Percentiles rank a stretch among this genome's conserved stretches.
Evolutionary conservation across 2,329 filamentous ascomycete species (phyloP).

Genomic region (Aspergillus sp.): DNA sequence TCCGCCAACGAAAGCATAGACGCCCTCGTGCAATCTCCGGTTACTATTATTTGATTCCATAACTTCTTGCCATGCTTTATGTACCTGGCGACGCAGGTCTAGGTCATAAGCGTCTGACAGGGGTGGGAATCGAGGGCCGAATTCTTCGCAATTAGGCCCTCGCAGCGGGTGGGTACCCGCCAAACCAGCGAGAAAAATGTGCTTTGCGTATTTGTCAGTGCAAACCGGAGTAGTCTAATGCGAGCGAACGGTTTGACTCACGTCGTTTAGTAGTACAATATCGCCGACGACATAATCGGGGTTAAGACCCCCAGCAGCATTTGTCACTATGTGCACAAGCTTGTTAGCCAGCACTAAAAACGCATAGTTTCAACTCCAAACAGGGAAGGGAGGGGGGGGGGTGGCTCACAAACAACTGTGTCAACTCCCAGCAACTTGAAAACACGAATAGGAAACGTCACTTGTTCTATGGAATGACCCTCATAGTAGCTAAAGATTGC

Average conservation of each 20-base stretch:
- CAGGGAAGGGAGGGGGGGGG: not conserved
- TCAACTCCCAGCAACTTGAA: conserved; percentile 63
- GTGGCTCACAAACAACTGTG: conserved; percentile 54
- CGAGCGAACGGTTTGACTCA: conserved; percentile 31
- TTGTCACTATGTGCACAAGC: conserved; percentile 54
- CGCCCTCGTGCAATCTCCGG: conserved; percentile 61
- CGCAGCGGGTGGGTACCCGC: conserved; percentile 62
- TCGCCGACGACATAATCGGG: conserved; percentile 64
- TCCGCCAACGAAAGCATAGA: conserved; percentile 65
- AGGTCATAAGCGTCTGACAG: conserved; percentile 68
- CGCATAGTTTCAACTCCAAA: not conserved
- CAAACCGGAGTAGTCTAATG: not conserved
- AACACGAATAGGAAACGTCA: conserved; percentile 65
- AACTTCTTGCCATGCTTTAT: conserved; percentile 57
- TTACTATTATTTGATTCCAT: conserved; percentile 42
- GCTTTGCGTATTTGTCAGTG: conserved; percentile 40
- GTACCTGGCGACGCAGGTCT: conserved; percentile 56
- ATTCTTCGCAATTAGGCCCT: conserved; percentile 62
- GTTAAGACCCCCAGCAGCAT: conserved; percentile 66
- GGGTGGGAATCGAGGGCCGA: conserved; percentile 63
- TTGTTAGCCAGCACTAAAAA: not conserved
- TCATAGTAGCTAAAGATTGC: conserved; percentile 60
- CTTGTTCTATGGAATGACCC: conserved; percentile 62
- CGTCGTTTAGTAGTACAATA: conserved; percentile 65
- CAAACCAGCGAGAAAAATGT: conserved; percentile 64